Percentiles rank a stretch among this genome's conserved stretches.
These are phyloP conservation scores for Gynostemma pentaphyllum DNA, from an alignment of 306 rosid genomes.

Conservation along the genomic window DNA sequence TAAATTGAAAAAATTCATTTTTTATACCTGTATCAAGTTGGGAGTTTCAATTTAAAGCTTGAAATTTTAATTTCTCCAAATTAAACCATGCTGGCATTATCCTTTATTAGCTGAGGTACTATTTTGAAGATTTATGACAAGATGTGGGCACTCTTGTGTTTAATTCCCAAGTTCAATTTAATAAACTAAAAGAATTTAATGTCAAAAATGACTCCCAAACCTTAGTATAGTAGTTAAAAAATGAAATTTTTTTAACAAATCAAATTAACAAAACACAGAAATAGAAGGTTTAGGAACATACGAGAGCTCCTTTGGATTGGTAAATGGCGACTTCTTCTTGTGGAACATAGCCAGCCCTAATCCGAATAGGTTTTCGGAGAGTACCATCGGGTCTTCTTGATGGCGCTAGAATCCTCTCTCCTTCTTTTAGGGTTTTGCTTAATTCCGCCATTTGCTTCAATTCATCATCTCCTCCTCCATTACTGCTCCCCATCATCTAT, in stretches of 20 bases:
- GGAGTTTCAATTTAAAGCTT: too few species aligned
- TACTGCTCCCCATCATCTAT: constrained; percentile 31
- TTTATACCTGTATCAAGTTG: too few species aligned
- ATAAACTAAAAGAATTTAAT: too few species aligned
- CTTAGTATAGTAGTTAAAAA: too few species aligned
- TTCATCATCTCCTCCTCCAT: constrained; percentile 24
- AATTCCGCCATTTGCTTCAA: constrained; percentile 24
- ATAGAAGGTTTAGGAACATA: constrained; percentile 19
- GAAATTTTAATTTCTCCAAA: too few species aligned
- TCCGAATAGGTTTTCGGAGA: constrained; percentile 64
- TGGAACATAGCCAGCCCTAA: constrained; percentile 76
- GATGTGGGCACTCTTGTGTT: too few species aligned
- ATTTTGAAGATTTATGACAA: too few species aligned
- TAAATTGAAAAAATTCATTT: too few species aligned
- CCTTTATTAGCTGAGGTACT: too few species aligned
- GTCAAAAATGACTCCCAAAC: too few species aligned
- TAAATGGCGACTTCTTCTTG: constrained; percentile 90
- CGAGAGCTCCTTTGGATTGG: constrained; percentile 64
- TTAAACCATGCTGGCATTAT: too few species aligned
- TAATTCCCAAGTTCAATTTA: too few species aligned
- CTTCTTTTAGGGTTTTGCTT: constrained; percentile 61
- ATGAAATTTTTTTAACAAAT: background rate
- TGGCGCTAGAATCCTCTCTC: constrained; percentile 72
- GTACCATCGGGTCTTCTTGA: constrained; percentile 91
- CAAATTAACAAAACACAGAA: background rate